These are phyloP conservation scores for Rhododendron ovatum DNA, from an alignment of 148 eudicot species.

Conservation along the genomic window DNA sequence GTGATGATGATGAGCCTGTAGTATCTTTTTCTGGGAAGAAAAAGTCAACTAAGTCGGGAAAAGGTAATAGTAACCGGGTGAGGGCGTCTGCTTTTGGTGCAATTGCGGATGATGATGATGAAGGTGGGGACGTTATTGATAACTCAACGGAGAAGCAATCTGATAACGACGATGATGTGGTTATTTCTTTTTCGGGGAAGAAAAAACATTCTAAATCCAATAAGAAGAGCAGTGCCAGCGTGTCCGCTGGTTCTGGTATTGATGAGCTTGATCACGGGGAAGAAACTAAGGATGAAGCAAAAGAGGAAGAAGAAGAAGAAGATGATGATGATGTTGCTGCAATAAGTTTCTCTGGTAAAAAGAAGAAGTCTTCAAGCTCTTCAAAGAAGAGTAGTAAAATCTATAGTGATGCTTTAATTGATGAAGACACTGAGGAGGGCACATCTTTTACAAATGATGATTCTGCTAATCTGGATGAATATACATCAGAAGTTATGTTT, in stretches of 20 bases:
- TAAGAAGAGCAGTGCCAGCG: constrained; percentile 28
- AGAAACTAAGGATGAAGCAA: constrained; percentile 21
- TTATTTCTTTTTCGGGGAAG: constrained; percentile 53
- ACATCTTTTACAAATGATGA: constrained; percentile 34
- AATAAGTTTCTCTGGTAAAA: constrained; percentile 56
- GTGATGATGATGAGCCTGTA: constrained; percentile 35
- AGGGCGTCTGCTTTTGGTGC: constrained; percentile 43
- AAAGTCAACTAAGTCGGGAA: constrained; percentile 32
- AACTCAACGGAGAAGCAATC: constrained; percentile 23
- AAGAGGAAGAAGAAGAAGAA: constrained; percentile 32
- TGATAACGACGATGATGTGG: constrained; percentile 46
- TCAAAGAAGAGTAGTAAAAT: constrained; percentile 41
- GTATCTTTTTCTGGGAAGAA: constrained; percentile 32
- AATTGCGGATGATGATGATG: constrained; percentile 44
- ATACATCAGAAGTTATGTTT: constrained; percentile 34
- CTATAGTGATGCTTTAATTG: constrained; percentile 44
- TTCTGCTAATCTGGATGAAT: constrained; percentile 31
- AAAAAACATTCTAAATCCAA: constrained; percentile 53
- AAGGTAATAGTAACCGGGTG: constrained; percentile 27
- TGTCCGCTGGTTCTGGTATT: constrained; percentile 20
- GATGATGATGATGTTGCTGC: constrained; percentile 18
- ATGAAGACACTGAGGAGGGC: constrained; percentile 53
- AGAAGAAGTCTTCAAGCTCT: constrained; percentile 63
- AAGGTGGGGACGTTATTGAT: constrained; percentile 20
- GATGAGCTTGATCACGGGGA: constrained; percentile 37